Conservation (phyloP, 768 basidiomycete species). For the Mycena polygramma region DNA sequence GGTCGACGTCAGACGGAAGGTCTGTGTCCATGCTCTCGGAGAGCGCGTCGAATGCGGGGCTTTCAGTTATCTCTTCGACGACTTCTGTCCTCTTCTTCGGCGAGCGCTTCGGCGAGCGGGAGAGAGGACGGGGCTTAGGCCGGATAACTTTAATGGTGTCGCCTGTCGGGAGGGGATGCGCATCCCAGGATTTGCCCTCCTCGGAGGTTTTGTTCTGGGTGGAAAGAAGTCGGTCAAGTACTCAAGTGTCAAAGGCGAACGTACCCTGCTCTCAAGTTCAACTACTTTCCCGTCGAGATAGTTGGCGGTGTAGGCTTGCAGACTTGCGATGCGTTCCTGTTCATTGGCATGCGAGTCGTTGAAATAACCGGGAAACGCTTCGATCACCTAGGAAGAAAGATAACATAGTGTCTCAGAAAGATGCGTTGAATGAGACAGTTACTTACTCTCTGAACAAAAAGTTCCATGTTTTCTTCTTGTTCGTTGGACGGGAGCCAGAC, state of each 20-base stretch:
- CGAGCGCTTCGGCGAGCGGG: no score
- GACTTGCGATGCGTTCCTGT: not conserved
- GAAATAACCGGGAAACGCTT: slow-evolving; percentile 13
- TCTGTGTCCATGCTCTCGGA: not conserved
- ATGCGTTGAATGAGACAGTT: not conserved
- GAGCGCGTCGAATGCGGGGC: not conserved
- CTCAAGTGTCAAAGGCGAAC: not conserved
- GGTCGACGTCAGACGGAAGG: not conserved
- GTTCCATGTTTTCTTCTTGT: not conserved
- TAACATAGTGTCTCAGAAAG: not conserved
- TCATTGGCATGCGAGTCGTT: not conserved
- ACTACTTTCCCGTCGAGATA: not conserved
- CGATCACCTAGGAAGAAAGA: not conserved
- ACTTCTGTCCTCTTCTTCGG: not conserved
- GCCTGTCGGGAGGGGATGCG: not conserved
- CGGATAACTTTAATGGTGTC: not conserved
- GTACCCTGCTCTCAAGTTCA: not conserved
- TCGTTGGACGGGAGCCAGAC: not conserved
- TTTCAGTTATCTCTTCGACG: no score
- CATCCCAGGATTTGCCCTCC: not conserved
- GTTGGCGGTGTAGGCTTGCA: not conserved
- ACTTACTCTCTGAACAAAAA: not conserved
- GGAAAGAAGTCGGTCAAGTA: not conserved
- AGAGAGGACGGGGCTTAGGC: not conserved
- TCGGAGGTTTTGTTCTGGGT: not conserved